Base-by-base conservation (phyloP, 192 early-diverging fungal species). In the Podila epigama region DNA sequence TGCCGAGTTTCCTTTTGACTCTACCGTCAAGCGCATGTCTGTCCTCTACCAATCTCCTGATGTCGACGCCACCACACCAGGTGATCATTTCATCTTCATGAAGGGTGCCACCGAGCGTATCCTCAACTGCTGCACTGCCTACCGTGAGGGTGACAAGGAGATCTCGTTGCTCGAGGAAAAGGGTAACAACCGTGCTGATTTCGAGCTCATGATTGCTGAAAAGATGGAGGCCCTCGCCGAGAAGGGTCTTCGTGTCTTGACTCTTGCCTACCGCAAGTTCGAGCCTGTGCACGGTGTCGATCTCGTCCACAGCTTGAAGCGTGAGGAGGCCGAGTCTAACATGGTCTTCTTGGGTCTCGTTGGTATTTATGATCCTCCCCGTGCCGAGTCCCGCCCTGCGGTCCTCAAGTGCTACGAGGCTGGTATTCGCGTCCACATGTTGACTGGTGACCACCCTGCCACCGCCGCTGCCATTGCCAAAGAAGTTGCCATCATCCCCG, bases 21-120 rank as follows among this genome's bases (percentile, higher is more conserved):
- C 92, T 13, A 68, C 75, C 20, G 83, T 91, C 41, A 98, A 98
- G 79, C 90, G 96, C 40, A 98, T 98, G 97, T 92, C 90, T 80
- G 92, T 95, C 18, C 69, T 96, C 0, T 92, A 85, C 60, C 50
- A 59, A 58, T 44, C 82, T 70, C 53, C 70, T 27, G 54, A 44
- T 3, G 29, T 12, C 34, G 63, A 69, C 0, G 22, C 16, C 7
- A 29, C 58, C 18, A 11, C 12, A 25, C 63, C 69, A 2, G 75
- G 78, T 54, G 67, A 84, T 25, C 69, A 82, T 36, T 72, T 93
- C 58, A 80, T 95, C 42, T 87, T 96, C 59, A 80, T 88, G 28
- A 97, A 98, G 71, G 96, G 97, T 51, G 97, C 97, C 0, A 95
- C 96, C 36, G 97, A 98, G 86, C 89, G 92, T 6, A 88, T 97